Evolutionary conservation across 2,329 filamentous ascomycete genomes (phyloP), one percentile per base, ranked within the genome.

Genomic region (Microcyclosporella mali): DNA sequence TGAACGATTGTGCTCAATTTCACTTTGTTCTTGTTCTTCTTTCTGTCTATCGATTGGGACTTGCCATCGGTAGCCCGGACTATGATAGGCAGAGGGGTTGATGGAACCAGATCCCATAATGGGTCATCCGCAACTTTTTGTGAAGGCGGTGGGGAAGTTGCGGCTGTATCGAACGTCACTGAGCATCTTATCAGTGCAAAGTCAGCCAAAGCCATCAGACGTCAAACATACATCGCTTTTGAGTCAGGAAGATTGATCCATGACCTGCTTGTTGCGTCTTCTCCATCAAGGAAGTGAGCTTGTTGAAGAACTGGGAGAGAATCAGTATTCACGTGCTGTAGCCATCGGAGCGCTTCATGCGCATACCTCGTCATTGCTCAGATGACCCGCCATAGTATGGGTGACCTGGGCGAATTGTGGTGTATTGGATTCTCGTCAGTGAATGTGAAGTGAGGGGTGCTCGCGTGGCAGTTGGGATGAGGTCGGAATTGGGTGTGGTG

Each of bases 1-100:
- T 84, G 75, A 1, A 97, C 88, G 0, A 95, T 66, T 0, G 92
- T 97, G 2, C 86, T 87, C 18, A 95, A 62, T 65, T 89, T 94
- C 53, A 85, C 67, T 57, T 79, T 81, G 53, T 83, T 82, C 31
- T 71, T 65, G 42, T 74, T 73, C 50, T 75, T 70, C 56, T 66
- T 66, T 38, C 66, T 58, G 37, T 74, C 60, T 47, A 62, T 61
- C n/a, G 64, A 67, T 35, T 59, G 56, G n/a, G 55, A 53, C 41
- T 65, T 85, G 57, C 86, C 88, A 64, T 97, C 87, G 27, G 85
- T 84, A 11, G 88, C 90, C 47, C 88, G 82, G 52, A 98, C 78
- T 33, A 97, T 70, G 46, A 97, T 70, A 6, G 88, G 83, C 11
- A 84, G 69, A 4, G 82, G 80, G 19, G 70, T 68, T 9, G 74